Percentiles rank a stretch among this genome's conserved stretches.
phyloP scores from a whole-genome alignment of 1,284 basidiomycete genomes.

The Afroboletus lepidellus region DNA sequence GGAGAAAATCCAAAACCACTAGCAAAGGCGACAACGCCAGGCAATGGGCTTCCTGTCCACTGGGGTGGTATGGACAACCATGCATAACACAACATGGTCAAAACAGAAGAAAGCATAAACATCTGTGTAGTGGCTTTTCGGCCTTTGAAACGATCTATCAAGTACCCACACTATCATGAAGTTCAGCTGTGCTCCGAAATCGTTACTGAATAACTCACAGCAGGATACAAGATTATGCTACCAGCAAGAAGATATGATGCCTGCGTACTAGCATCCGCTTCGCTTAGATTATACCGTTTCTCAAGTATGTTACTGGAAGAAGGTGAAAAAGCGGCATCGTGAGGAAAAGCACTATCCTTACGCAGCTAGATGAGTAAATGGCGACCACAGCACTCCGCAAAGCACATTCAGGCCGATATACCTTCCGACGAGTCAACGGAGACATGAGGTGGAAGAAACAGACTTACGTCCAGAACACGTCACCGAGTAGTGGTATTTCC shows the following conservation, averaged over 20 bases:
- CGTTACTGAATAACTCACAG: conserved; percentile 40
- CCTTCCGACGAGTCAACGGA: conserved; percentile 35
- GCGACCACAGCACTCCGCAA: conserved; percentile 77
- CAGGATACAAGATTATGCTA: conserved; percentile 71
- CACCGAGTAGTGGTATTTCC: conserved; percentile 66
- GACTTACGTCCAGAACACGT: conserved; percentile 77
- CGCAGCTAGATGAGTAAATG: conserved; percentile 76
- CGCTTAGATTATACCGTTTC: conserved; percentile 59
- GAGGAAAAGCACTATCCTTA: conserved; percentile 34
- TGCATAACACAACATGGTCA: conserved; percentile 61
- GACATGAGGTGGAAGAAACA: neutral
- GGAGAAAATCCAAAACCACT: conserved; percentile 74
- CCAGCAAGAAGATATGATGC: conserved; percentile 76
- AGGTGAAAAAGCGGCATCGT: conserved; percentile 8
- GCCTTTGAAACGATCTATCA: conserved; percentile 59
- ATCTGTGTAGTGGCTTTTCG: conserved; percentile 57
- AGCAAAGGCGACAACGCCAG: conserved; percentile 62
- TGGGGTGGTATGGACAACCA: conserved; percentile 65
- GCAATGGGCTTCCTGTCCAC: conserved; percentile 57
- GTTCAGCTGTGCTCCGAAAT: conserved; percentile 1
- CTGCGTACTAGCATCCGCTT: conserved; percentile 57
- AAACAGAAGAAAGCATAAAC: conserved; percentile 56
- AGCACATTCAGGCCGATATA: conserved; percentile 71
- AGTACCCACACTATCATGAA: conserved; percentile 51
- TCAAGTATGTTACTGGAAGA: conserved; percentile 68